Percentiles rank a stretch among this genome's conserved stretches.
Evolutionary conservation across 1,284 basidiomycete species (phyloP).

Genomic region (Puccinia triticina): DNA sequence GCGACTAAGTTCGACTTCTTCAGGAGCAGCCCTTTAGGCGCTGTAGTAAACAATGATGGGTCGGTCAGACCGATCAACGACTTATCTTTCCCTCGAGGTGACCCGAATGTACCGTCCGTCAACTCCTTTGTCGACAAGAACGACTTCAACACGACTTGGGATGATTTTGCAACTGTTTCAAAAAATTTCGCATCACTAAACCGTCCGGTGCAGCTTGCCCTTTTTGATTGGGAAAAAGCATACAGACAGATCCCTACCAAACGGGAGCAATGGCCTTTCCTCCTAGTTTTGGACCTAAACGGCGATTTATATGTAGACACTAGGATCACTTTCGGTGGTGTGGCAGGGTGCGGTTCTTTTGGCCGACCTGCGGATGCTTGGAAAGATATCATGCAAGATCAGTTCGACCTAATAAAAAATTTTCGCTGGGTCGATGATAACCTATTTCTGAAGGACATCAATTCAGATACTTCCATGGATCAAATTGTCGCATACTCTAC

Average conservation of each 20-base stretch:
- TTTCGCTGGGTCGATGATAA: slow-evolving; percentile 30
- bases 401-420: background rate
- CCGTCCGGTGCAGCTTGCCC: background rate
- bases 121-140: background rate
- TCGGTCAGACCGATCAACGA: background rate
- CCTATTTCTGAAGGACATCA: background rate
- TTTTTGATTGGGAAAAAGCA: slow-evolving; percentile 19
- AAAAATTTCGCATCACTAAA: background rate
- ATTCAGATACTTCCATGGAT: background rate
- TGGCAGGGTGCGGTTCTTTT: slow-evolving; percentile 6
- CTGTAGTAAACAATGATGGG: slow-evolving; percentile 15
- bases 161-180: background rate
- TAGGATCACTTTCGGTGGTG: slow-evolving; percentile 4
- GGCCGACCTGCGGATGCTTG: slow-evolving; percentile 9
- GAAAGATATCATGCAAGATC: background rate
- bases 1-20: background rate
- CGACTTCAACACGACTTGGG: slow-evolving; percentile 6
- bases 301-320: background rate
- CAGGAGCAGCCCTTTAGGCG: background rate
- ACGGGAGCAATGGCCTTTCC: background rate
- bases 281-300: slow-evolving; percentile 7
- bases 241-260: slow-evolving; percentile 4
- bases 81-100: background rate
- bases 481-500: background rate
- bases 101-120: background rate